Evolutionary conservation across 2,329 filamentous ascomycete genomes (phyloP).

Genomic region (Diaporthe caulivora): DNA sequence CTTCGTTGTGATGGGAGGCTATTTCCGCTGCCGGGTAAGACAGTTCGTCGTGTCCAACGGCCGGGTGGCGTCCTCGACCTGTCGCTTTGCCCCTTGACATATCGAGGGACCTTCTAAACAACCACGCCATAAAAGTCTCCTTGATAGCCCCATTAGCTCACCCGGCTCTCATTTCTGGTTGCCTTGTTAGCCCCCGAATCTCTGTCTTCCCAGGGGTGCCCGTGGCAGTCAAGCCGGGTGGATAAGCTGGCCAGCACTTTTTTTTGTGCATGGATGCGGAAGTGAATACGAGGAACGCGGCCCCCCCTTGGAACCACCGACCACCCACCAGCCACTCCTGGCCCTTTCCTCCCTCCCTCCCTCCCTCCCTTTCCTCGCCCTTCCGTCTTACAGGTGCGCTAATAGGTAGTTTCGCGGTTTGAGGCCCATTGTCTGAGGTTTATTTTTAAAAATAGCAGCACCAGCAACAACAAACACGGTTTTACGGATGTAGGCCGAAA

Average conservation of each 20-base stretch:
- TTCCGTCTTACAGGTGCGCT: conserved; percentile 24
- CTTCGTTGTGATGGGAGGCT: neutral
- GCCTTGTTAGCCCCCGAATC: neutral
- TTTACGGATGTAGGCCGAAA: conserved; percentile 24
- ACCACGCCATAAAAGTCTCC: neutral
- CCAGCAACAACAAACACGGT: no score
- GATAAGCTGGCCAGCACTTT: neutral
- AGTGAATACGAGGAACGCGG: conserved; percentile 28
- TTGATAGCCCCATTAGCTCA: neutral
- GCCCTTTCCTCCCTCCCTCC: conserved; percentile 1
- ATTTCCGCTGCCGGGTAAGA: neutral
- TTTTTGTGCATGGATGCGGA: conserved; percentile 9
- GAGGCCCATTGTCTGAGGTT: conserved; percentile 14
- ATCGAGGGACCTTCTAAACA: neutral
- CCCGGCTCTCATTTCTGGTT: conserved; percentile 1
- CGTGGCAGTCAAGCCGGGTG: conserved; percentile 19
- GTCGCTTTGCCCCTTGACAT: neutral
- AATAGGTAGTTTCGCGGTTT: conserved; percentile 16
- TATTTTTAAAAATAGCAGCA: conserved; percentile 29
- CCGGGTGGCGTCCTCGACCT: neutral
- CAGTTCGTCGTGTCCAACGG: neutral
- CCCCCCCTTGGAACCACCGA: neutral
- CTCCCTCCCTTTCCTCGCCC: conserved; percentile 1
- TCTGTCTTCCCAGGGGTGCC: neutral
- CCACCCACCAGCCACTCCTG: conserved; percentile 20